Conservation (phyloP, 331 rosid genomes). For the Telfairia occidentalis region DNA sequence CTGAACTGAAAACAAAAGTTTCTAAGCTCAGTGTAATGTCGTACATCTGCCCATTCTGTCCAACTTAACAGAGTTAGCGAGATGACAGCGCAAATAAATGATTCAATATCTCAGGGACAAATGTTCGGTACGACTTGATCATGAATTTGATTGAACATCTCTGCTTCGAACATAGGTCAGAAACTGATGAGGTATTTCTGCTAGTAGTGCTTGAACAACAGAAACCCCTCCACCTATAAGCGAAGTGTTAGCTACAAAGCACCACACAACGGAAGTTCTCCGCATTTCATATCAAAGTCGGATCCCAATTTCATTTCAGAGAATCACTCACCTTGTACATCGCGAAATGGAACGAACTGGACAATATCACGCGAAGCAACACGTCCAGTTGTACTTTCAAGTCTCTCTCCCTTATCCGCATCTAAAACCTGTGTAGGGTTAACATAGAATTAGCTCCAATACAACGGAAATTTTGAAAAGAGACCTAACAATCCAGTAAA, state of each 20-base stretch:
- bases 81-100: slow-evolving; percentile 2
- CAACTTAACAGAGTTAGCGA: slow-evolving; percentile 1
- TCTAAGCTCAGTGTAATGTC: background rate
- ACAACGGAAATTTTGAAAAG: background rate
- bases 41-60: background rate
- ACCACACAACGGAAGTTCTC: background rate
- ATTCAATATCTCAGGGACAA: background rate
- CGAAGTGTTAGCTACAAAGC: background rate
- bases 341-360: slow-evolving; percentile 88
- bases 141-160: slow-evolving; percentile 54
- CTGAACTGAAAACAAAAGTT: background rate
- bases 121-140: slow-evolving; percentile 39
- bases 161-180: slow-evolving; percentile 76
- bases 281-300: background rate
- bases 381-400: slow-evolving; percentile 78
- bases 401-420: slow-evolving; percentile 91
- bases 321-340: slow-evolving; percentile 62
- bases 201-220: slow-evolving; percentile 88
- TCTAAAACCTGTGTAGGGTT: slow-evolving; percentile 49
- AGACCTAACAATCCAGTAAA: background rate
- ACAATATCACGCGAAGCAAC: slow-evolving; percentile 95
- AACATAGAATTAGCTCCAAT: background rate
- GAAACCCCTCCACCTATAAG: slow-evolving; percentile 78
- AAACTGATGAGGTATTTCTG: slow-evolving; percentile 89
- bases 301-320: background rate